A percentile compares a stretch with the other conserved stretches of the same genome.
Conservation (phyloP, 2,329 filamentous ascomycete species). For the Alternaria incomplexa region DNA sequence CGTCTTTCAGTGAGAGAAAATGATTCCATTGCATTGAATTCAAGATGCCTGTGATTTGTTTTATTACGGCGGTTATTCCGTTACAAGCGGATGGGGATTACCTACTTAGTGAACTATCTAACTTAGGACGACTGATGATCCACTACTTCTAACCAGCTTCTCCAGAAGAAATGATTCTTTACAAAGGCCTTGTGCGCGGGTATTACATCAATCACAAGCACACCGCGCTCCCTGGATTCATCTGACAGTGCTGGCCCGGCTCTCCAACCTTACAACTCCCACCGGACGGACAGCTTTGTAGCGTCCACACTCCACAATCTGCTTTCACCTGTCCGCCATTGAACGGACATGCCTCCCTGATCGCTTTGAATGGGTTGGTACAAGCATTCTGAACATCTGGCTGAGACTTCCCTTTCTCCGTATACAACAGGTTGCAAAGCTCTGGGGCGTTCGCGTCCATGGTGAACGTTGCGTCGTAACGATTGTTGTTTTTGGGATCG, state of each 20-base stretch:
- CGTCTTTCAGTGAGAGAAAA: not conserved
- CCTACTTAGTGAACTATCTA: not conserved
- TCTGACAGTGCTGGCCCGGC: not conserved
- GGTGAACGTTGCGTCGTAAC: not conserved
- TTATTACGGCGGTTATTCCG: not conserved
- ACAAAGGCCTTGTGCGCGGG: not conserved
- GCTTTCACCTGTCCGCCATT: not conserved
- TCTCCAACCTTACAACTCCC: not conserved
- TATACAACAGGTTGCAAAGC: not conserved
- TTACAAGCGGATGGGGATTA: not conserved
- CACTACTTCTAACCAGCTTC: not conserved
- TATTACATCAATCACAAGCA: not conserved
- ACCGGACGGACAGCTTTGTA: not conserved
- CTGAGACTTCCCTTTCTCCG: not conserved
- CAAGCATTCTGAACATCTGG: not conserved
- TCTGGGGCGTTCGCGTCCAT: not conserved
- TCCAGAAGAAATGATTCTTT: not conserved
- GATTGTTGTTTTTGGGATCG: not conserved
- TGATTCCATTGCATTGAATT: not conserved
- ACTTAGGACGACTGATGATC: not conserved
- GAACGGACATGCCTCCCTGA: not conserved
- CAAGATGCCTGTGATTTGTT: not conserved
- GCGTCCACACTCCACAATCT: not conserved
- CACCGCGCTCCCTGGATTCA: not conserved
- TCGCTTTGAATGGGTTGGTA: not conserved